Percentiles rank a stretch among this genome's conserved stretches.
phyloP scores from a whole-genome alignment of 139 green algal genomes.

The Chloropicon primus region DNA sequence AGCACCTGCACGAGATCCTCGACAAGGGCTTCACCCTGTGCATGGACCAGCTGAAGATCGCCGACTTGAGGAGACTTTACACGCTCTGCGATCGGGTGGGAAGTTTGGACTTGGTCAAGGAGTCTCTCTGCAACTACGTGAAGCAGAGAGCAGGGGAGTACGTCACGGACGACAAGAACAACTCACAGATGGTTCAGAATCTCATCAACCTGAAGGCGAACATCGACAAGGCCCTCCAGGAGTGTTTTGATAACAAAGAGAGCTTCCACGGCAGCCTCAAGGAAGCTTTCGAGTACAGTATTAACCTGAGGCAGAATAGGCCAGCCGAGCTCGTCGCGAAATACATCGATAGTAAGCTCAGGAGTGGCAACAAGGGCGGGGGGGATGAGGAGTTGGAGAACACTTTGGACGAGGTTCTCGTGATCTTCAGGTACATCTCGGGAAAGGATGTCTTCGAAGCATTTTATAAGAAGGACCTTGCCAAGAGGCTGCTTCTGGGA shows the following conservation, averaged over 20 bases:
- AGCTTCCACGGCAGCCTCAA: slow-evolving; percentile 64
- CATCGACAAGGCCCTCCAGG: slow-evolving; percentile 1
- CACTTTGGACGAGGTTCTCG: slow-evolving; percentile 68
- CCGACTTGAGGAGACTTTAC: slow-evolving; percentile 75
- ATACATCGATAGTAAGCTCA: slow-evolving; percentile 78
- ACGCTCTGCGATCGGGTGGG: slow-evolving; percentile 26
- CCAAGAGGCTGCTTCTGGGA: slow-evolving; percentile 85
- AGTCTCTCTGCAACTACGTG: background rate
- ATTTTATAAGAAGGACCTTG: slow-evolving; percentile 98
- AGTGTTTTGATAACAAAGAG: slow-evolving; percentile 44
- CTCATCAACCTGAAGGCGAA: background rate
- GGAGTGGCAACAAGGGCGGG: slow-evolving; percentile 46
- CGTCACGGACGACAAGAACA: slow-evolving; percentile 49
- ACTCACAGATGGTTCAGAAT: slow-evolving; percentile 31
- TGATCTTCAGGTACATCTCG: slow-evolving; percentile 86
- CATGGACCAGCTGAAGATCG: slow-evolving; percentile 47
- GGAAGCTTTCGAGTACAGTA: slow-evolving; percentile 82
- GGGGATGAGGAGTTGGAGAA: slow-evolving; percentile 49
- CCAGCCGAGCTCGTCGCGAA: slow-evolving; percentile 93
- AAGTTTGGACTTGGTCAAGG: background rate
- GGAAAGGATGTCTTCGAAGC: slow-evolving; percentile 99
- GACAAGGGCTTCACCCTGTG: slow-evolving; percentile 42
- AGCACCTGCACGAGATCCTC: slow-evolving; percentile 45
- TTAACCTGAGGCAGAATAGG: slow-evolving; percentile 75
- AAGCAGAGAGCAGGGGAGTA: slow-evolving; percentile 28